These are phyloP conservation scores for Candida sanyaensis DNA, from an alignment of 1,139 yeast genomes.

Conservation along the genomic window DNA sequence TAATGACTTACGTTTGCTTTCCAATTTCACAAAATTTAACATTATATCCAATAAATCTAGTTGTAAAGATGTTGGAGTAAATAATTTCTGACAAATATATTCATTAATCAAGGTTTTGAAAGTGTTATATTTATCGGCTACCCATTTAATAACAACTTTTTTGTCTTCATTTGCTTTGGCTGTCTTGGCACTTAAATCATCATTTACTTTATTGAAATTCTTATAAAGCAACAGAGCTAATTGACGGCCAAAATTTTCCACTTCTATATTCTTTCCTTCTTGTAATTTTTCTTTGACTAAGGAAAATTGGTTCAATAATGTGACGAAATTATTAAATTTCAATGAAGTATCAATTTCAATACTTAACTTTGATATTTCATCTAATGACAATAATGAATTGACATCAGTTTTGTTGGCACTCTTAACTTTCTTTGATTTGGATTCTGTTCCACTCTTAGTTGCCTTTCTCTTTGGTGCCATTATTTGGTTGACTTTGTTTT, in stretches of 20 bases:
- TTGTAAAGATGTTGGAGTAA: slow-evolving; percentile 47
- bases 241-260: slow-evolving; percentile 44
- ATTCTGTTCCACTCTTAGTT: slow-evolving; percentile 7
- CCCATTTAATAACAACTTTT: slow-evolving; percentile 58
- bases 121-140: slow-evolving; percentile 57
- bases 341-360: slow-evolving; percentile 27
- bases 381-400: slow-evolving; percentile 18
- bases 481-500: slow-evolving; percentile 4
- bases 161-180: slow-evolving; percentile 53
- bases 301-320: slow-evolving; percentile 42
- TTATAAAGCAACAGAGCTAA: slow-evolving; percentile 55
- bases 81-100: slow-evolving; percentile 35
- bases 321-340: slow-evolving; percentile 55
- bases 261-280: slow-evolving; percentile 22
- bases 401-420: slow-evolving; percentile 3
- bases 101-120: slow-evolving; percentile 50
- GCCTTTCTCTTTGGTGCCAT: slow-evolving; percentile 26
- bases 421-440: slow-evolving; percentile 9
- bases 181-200: slow-evolving; percentile 37
- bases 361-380: slow-evolving; percentile 34
- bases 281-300: slow-evolving; percentile 22
- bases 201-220: slow-evolving; percentile 55
- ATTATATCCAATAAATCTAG: slow-evolving; percentile 65
- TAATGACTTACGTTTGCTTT: slow-evolving; percentile 54
- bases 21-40: slow-evolving; percentile 63